Evolutionary conservation across 2,329 filamentous ascomycete genomes (phyloP), one percentile per base, ranked within the genome.

Genomic region (Claviceps lovelessii): DNA sequence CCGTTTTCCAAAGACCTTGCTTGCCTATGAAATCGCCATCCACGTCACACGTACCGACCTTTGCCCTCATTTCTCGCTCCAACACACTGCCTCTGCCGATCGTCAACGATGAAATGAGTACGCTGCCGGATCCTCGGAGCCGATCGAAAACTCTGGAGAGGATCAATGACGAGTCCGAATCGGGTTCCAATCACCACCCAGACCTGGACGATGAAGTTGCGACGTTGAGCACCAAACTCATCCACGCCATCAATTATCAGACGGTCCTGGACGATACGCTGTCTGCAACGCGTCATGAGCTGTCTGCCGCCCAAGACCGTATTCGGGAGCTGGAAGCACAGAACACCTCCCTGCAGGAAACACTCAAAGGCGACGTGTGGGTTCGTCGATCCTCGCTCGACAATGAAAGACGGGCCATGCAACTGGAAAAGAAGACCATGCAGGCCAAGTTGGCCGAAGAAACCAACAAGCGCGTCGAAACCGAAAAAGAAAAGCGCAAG

Each of bases 191-290:
- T 7, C 76, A 73, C 48, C 77, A 81, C 57, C 77, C 78, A 5
- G 80, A 81, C 55, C 70, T 83, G 28, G 77, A 77, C 59, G 74
- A 79, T 56, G 93, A 97, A 70, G 88, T 98, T 33, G 88, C 91
- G 8, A 83, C 88, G 7, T 76, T 98, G 37, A 97, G 90, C 71
- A 91, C 90, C 51, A 98, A 98, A 70, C 82, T 98, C 59, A 91
- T 98, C 62, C 91, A 93, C 65, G 91, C 93, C 48, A 96, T 98
- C 71, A 98, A 98, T 67, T 86, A 95, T 68, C 90, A 96, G 70
- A 96, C 90, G 8, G 84, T 80, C 28, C 78, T 98, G 48, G 93
- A 97, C 69, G 93, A 98, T 68, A 87, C 83, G 11, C 76, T 98
- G 19, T 85, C 88, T 51, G 83, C 83, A 52, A 86, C 90, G 17